These are phyloP conservation scores for Eremomyces bilateralis DNA, from an alignment of 495 filamentous ascomycete species.

Conservation along the genomic window DNA sequence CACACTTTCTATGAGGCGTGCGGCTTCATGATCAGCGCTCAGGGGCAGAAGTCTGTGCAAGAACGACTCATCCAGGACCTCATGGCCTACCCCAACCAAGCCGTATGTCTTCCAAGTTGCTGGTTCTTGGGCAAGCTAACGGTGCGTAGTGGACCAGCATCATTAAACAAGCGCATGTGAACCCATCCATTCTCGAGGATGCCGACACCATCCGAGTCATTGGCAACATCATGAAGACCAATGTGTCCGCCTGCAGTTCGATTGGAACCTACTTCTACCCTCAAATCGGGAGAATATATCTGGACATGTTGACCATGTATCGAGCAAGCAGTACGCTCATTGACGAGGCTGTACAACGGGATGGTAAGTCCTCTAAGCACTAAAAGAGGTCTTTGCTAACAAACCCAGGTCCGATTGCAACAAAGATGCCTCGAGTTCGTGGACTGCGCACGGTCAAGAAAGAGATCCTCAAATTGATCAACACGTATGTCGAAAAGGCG, in stretches of 20 bases:
- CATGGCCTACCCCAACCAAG: conserved; percentile 79
- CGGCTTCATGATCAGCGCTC: conserved; percentile 96
- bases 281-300: conserved; percentile 94
- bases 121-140: not conserved
- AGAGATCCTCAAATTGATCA: conserved; percentile 95
- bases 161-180: conserved; percentile 59
- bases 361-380: conserved; percentile 34
- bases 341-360: conserved; percentile 66
- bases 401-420: conserved; percentile 59
- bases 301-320: conserved; percentile 99
- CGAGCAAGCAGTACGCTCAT: conserved; percentile 88
- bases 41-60: conserved; percentile 78
- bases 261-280: conserved; percentile 95
- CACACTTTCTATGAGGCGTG: conserved; percentile 99
- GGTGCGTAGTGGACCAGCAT: conserved; percentile 59
- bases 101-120: conserved; percentile 27
- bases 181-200: conserved; percentile 69
- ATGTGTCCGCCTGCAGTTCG: conserved; percentile 88
- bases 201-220: conserved; percentile 91
- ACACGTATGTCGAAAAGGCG: conserved; percentile 92
- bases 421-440: conserved; percentile 88
- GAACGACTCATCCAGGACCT: conserved; percentile 79
- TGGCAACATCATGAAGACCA: conserved; percentile 99
- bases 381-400: conserved; percentile 6
- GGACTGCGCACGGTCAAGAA: conserved; percentile 97